Conservation (phyloP, 306 rosid genomes). For the Glycine soja region DNA sequence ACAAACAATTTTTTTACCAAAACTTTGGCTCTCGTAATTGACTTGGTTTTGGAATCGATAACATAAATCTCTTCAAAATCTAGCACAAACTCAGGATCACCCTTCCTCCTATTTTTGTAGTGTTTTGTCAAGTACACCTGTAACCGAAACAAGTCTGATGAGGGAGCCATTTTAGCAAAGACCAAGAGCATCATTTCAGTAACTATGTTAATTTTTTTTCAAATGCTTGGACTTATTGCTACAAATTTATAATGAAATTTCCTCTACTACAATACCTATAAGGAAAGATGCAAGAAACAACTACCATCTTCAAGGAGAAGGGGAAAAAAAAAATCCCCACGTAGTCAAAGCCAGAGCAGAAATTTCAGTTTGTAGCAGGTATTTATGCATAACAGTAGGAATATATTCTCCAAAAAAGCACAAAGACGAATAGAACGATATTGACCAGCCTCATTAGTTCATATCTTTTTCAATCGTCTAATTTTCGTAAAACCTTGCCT, state of each 20-base stretch:
- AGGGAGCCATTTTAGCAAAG: constrained; percentile 11
- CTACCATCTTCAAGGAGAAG: not conserved
- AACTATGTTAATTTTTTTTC: not conserved
- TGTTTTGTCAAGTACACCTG: constrained; percentile 94
- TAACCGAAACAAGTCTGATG: constrained; percentile 38
- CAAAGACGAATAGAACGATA: not conserved
- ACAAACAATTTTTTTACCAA: constrained; percentile 60
- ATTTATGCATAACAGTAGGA: constrained; percentile 7
- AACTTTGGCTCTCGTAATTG: constrained; percentile 88
- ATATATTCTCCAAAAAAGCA: not conserved
- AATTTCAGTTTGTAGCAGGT: not conserved
- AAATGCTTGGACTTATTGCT: constrained; percentile 6
- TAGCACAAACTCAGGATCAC: constrained; percentile 85
- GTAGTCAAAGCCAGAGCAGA: not conserved
- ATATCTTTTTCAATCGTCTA: not conserved
- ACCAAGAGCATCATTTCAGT: constrained; percentile 1
- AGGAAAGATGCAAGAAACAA: not conserved
- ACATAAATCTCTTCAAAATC: constrained; percentile 95
- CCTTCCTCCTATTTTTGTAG: constrained; percentile 77
- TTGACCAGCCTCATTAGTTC: not conserved
- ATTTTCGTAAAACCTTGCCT: constrained; percentile 22
- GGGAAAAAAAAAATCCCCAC: not conserved
- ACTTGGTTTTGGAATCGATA: constrained; percentile 86
- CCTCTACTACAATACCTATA: not conserved
- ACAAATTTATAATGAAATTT: not conserved